Base-by-base conservation (phyloP, 2,329 filamentous ascomycete species). In the Cytospora mali region DNA sequence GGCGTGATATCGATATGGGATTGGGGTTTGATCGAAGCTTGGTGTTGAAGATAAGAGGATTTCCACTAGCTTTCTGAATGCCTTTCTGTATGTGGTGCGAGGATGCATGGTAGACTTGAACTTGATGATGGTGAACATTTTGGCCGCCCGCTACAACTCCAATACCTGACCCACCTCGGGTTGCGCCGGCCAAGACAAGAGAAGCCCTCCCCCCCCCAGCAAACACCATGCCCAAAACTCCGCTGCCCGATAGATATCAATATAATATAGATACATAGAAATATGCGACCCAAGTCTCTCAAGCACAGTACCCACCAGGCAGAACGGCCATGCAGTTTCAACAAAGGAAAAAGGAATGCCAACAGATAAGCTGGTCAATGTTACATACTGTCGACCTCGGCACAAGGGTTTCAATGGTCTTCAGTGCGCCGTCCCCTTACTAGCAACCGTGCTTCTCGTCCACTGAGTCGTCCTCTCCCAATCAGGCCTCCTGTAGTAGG, bases 391-490 rank as follows among this genome's bases (percentile, higher is more conserved):
- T 46, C 5, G 42, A 4, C 42, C n/a, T 23, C 3, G 13, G 42
- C 11, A 5, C n/a, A n/a, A n/a, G n/a, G n/a, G n/a, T n/a, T n/a
- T 23, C 9, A 10, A n/a, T n/a, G 16, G 33, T 23, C n/a, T 13
- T 66, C 58, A 66, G 13, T 61, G 46, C 9, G 50, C 25, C 33
- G 39, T 50, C 35, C 64, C 49, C n/a, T 55, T 27, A n/a, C 33
- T 31, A 18, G 33, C 33, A 4, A 29, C 21, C 4, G 51, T 18
- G n/a, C 29, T 25, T 5, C 35, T 58, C 48, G 58, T 62, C 35
- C 39, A 50, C 14, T n/a, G 18, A 9, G 11, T 23, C 16, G 58
- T 58, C 21, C 51, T 58, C 25, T 61, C 51, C 66, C 57, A 64
- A 18, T 56, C 46, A 13, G 55, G 18, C 58, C 60, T 66, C 46